Evolutionary conservation across 495 filamentous ascomycete genomes (phyloP), one percentile per base, ranked within the genome.

Genomic region (Penicillium malachiteum): DNA sequence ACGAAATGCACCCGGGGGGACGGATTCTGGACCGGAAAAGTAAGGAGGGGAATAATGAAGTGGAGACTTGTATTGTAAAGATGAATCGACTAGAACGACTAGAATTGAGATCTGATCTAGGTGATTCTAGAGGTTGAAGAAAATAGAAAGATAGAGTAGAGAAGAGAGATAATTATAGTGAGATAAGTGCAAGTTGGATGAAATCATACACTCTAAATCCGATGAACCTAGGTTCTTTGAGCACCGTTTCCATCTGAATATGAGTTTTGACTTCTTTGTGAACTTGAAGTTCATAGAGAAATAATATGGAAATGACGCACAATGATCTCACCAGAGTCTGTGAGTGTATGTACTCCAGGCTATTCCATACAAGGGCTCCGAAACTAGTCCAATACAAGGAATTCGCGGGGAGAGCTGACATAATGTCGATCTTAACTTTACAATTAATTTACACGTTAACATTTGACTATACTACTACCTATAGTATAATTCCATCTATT

Each of bases 1-100:
- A 74, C 73, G 73, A 76, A 70, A 37, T 71, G 58, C 59, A 69
- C 49, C 54, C 73, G 73, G 73, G 21, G 64, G 59, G 46, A 43
- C 44, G 35, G 18, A 53, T 55, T 48, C 46, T 51, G 55, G 37
- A 48, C 16, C 30, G 54, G 59, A 51, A 68, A 50, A 41, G 48
- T 50, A 50, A 50, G 48, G 48, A 31, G 18, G 32, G 48, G 35
- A 39, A 30, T 40, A 33, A 50, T 41, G 31, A 50, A 31, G 48
- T 50, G 48, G 48, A 40, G 16, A 40, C 47, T 5, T 35, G 11
- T 26, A 13, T 46, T 30, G 26, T 46, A 43, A 37, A 7, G 12
- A 37, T 37, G 34, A 37, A 37, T 37, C 12, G 8, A 37, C 8
- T 26, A 26, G 21, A 26, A 26, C 21, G 8, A 37, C 8, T 26